Conservation (phyloP, 768 basidiomycete species). For the Gyrodon lividus region DNA sequence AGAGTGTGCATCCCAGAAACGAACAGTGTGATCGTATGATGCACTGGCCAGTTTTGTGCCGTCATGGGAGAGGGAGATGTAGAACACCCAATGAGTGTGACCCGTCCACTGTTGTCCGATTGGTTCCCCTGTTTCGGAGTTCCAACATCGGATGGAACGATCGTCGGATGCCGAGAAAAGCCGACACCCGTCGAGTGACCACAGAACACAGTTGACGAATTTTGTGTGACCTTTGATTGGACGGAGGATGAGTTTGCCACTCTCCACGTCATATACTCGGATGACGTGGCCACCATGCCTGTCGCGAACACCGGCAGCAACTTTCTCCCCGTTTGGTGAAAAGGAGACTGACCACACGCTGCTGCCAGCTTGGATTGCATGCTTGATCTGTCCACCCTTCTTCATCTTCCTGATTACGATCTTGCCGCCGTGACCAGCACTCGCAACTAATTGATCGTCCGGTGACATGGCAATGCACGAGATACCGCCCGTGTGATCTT, state of each 20-base stretch:
- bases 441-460: background rate
- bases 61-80: conserved; percentile 2
- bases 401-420: background rate
- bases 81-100: background rate
- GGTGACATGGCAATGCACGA: background rate
- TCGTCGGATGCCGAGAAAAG: background rate
- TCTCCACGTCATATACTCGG: background rate
- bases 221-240: background rate
- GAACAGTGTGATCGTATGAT: background rate
- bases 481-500: no score
- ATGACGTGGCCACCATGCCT: background rate
- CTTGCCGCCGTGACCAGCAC: background rate
- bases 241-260: background rate
- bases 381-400: background rate
- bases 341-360: background rate
- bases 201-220: background rate
- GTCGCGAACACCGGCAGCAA: background rate
- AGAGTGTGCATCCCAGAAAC: conserved; percentile 7
- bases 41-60: conserved; percentile 10
- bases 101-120: background rate
- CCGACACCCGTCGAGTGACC: conserved; percentile 4
- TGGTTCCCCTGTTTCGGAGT: background rate
- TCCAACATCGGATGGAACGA: conserved; percentile 10
- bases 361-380: background rate
- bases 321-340: conserved; percentile 2